Percentiles rank a stretch among this genome's conserved stretches.
Evolutionary conservation across 2,329 filamentous ascomycete species (phyloP).

Genomic region (Penicillium sp.): DNA sequence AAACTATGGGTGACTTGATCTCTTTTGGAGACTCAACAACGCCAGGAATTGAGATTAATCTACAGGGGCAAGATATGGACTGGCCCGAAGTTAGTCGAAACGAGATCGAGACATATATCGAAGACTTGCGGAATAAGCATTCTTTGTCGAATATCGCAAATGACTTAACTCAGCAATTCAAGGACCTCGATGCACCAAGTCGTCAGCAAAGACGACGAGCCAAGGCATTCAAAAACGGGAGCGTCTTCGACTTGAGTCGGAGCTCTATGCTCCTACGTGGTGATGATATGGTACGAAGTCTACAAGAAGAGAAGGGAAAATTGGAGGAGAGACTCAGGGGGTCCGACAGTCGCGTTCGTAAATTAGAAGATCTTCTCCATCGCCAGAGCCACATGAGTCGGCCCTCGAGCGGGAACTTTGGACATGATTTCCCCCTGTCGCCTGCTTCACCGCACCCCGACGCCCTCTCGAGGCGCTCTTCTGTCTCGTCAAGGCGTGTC

Average conservation of each 20-base stretch:
- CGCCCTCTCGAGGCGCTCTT: constrained; percentile 59
- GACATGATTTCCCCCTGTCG: constrained; percentile 45
- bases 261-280: constrained; percentile 83
- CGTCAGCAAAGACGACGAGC: constrained; percentile 84
- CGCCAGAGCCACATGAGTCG: constrained; percentile 68
- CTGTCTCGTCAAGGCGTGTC: constrained; percentile 63
- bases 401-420: constrained; percentile 56
- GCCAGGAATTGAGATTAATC: constrained; percentile 79
- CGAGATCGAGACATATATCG: constrained; percentile 75
- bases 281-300: constrained; percentile 74
- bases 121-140: constrained; percentile 65
- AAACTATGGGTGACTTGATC: constrained; percentile 76
- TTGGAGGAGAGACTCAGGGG: constrained; percentile 75
- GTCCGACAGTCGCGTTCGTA: constrained; percentile 86
- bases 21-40: constrained; percentile 68
- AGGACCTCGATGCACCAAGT: constrained; percentile 78
- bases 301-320: constrained; percentile 82
- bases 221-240: constrained; percentile 95
- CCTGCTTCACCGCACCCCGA: constrained; percentile 49
- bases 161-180: constrained; percentile 75
- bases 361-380: constrained; percentile 89
- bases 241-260: constrained; percentile 88
- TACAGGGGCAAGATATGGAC: constrained; percentile 74
- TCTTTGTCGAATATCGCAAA: constrained; percentile 68
- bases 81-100: constrained; percentile 79